phyloP scores from a whole-genome alignment of 2,329 filamentous ascomycete species.

The Ceratocystis smalleyi region DNA sequence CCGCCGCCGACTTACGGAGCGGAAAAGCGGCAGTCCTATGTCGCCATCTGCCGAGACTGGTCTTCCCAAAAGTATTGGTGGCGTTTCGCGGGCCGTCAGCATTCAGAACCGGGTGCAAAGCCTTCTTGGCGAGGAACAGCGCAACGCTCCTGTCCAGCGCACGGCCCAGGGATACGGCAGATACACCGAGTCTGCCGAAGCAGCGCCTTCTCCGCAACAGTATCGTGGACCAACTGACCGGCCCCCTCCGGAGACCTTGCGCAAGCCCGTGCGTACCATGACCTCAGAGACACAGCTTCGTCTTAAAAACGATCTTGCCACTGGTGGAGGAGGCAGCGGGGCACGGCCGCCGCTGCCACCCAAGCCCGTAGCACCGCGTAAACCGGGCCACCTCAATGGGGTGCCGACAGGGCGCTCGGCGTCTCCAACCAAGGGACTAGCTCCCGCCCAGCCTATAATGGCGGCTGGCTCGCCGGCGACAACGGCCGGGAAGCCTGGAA shows the following conservation, averaged over 20 bases:
- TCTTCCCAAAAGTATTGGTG: constrained; percentile 40
- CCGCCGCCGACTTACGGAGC: constrained; percentile 53
- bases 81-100: constrained; percentile 52
- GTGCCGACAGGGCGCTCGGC: constrained; percentile 31
- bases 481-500: no score
- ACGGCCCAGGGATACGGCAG: constrained; percentile 84
- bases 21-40: constrained; percentile 26
- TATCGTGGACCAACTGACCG: neutral
- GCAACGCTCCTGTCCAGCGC: constrained; percentile 38
- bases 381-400: constrained; percentile 46
- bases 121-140: constrained; percentile 63
- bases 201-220: neutral
- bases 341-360: constrained; percentile 6
- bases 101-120: constrained; percentile 88
- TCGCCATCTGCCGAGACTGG: constrained; percentile 24
- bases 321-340: constrained; percentile 10
- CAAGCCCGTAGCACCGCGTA: constrained; percentile 43
- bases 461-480: constrained; percentile 23
- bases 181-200: constrained; percentile 45
- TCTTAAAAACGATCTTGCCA: constrained; percentile 17
- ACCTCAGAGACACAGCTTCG: constrained; percentile 17
- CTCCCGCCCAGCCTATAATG: constrained; percentile 30
- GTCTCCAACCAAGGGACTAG: constrained; percentile 12
- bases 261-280: constrained; percentile 13
- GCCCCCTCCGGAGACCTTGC: constrained; percentile 5